phyloP scores from a whole-genome alignment of 2,329 filamentous ascomycete genomes.

The Helminthosporium solani region DNA sequence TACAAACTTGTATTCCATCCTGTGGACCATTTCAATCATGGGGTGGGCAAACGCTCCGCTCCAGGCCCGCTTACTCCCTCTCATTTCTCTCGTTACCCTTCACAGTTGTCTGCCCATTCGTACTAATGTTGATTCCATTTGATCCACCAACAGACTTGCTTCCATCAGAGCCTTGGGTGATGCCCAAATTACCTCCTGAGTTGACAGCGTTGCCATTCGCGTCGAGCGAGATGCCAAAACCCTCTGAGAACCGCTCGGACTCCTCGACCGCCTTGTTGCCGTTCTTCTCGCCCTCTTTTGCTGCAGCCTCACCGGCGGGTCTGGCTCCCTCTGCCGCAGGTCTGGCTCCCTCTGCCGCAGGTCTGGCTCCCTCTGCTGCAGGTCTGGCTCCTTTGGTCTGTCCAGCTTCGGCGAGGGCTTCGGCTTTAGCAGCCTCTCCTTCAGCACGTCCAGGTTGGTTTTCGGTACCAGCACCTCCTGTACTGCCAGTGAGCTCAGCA shows the following conservation, averaged over 20 bases:
- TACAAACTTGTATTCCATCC: no score
- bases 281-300: conserved; percentile 19
- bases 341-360: background rate
- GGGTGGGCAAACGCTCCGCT: no score
- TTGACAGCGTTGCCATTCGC: conserved; percentile 27
- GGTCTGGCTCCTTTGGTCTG: conserved; percentile 16
- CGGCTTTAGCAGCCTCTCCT: conserved; percentile 17
- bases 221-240: conserved; percentile 28
- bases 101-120: conserved; percentile 25
- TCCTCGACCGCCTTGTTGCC: conserved; percentile 32
- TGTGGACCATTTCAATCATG: no score
- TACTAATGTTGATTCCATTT: conserved; percentile 34
- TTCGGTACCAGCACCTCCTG: conserved; percentile 17
- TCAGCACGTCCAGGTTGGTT: conserved; percentile 26
- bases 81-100: conserved; percentile 14
- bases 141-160: conserved; percentile 32
- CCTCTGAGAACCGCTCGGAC: conserved; percentile 32
- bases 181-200: conserved; percentile 34
- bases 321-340: conserved; percentile 1
- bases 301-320: conserved; percentile 9
- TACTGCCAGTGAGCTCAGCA: background rate
- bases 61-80: no score
- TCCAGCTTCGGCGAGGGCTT: conserved; percentile 10
- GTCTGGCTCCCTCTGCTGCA: background rate
- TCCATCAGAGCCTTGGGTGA: conserved; percentile 35